phyloP scores from a whole-genome alignment of 1,139 yeast genomes.

The Geotrichum phurueaensis region DNA sequence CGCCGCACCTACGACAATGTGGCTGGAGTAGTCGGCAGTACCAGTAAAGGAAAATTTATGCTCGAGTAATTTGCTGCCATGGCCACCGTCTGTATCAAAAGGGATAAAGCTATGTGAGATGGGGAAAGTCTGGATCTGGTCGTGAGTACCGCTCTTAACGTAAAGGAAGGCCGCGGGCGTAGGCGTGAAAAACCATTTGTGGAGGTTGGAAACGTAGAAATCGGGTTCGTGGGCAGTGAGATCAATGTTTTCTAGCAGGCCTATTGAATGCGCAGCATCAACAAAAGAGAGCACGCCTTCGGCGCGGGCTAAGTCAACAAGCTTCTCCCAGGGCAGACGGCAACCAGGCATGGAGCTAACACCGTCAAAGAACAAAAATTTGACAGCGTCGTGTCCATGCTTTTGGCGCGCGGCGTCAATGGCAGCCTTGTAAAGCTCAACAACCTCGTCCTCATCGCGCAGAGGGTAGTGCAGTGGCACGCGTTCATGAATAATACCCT shows the following conservation, averaged over 20 bases:
- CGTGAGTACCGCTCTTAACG: constrained; percentile 49
- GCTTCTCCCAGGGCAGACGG: constrained; percentile 48
- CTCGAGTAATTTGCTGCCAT: constrained; percentile 1
- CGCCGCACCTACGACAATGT: constrained; percentile 40
- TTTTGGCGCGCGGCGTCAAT: constrained; percentile 25
- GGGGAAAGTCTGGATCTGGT: constrained; percentile 52
- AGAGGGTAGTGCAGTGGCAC: constrained; percentile 46
- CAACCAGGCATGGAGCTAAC: constrained; percentile 63
- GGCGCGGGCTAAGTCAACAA: constrained; percentile 45
- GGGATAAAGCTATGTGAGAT: constrained; percentile 37
- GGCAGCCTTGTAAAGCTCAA: constrained; percentile 39
- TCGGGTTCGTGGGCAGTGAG: constrained; percentile 49
- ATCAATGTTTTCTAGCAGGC: constrained; percentile 45
- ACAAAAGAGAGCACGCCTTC: constrained; percentile 50
- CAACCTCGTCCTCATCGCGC: constrained; percentile 43
- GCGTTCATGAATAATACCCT: constrained; percentile 44
- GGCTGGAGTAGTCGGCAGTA: constrained; percentile 36
- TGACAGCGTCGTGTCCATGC: constrained; percentile 25
- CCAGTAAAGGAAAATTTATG: constrained; percentile 37
- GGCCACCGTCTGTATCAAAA: constrained; percentile 3
- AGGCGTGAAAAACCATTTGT: constrained; percentile 65
- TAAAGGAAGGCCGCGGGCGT: constrained; percentile 56
- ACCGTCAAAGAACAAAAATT: constrained; percentile 53
- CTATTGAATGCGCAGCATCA: constrained; percentile 71
- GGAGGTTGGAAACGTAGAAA: constrained; percentile 57